Percentiles rank a stretch among this genome's conserved stretches.
phyloP scores from a whole-genome alignment of 352 stramenopile species.

The Phytophthora quininea region DNA sequence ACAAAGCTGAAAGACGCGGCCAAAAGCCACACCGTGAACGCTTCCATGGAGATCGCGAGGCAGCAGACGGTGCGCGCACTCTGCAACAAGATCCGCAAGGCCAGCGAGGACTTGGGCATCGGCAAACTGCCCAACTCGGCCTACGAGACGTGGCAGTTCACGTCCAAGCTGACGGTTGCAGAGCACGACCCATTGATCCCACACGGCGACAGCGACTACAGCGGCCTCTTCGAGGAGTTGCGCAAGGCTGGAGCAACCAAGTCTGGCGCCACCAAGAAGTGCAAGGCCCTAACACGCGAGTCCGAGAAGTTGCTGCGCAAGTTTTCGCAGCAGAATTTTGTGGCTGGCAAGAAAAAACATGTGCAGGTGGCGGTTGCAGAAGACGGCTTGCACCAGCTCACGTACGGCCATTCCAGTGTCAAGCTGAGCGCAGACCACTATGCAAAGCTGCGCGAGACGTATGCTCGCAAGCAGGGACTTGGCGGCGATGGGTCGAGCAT shows the following conservation, averaged over 20 bases:
- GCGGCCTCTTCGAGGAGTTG: slow-evolving; percentile 72
- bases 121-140: slow-evolving; percentile 78
- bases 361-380: slow-evolving; percentile 44
- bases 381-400: slow-evolving; percentile 54
- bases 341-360: slow-evolving; percentile 49
- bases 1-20: slow-evolving; percentile 19
- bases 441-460: slow-evolving; percentile 87
- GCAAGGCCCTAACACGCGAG: slow-evolving; percentile 63
- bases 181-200: slow-evolving; percentile 77
- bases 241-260: slow-evolving; percentile 72
- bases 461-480: slow-evolving; percentile 50
- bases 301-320: slow-evolving; percentile 60
- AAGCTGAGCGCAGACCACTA: slow-evolving; percentile 86
- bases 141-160: slow-evolving; percentile 90
- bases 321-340: slow-evolving; percentile 54
- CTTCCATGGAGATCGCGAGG: slow-evolving; percentile 67
- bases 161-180: slow-evolving; percentile 69
- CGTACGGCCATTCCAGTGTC: slow-evolving; percentile 72
- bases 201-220: slow-evolving; percentile 74
- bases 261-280: slow-evolving; percentile 65
- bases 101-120: slow-evolving; percentile 78
- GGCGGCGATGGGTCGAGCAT: slow-evolving; percentile 20
- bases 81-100: slow-evolving; percentile 69
- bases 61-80: slow-evolving; percentile 73
- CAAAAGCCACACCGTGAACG: slow-evolving; percentile 31